Conservation (phyloP, 176 grass and related monocot genomes). For the Carex parvula region DNA sequence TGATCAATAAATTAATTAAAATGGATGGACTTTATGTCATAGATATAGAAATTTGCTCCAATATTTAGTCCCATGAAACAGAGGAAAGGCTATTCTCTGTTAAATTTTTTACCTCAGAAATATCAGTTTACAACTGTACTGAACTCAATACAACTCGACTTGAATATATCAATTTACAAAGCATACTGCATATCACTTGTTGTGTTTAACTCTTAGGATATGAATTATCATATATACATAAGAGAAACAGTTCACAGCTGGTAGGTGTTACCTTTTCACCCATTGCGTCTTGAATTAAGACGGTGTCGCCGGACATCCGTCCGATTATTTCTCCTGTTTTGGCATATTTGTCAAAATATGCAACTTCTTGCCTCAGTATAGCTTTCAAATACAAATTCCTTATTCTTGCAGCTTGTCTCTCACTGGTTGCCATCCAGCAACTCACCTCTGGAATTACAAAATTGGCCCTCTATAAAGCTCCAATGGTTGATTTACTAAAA, state of each 20-base stretch:
- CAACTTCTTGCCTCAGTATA: conserved; percentile 58
- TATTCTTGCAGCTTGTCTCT: conserved; percentile 59
- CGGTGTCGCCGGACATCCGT: conserved; percentile 68
- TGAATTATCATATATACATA: not conserved
- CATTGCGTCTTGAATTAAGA: conserved; percentile 85
- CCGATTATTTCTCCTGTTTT: conserved; percentile 60
- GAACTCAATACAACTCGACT: no score
- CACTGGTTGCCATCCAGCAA: conserved; percentile 73
- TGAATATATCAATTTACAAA: no score
- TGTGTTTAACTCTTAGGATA: not conserved
- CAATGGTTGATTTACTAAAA: not conserved
- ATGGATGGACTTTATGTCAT: no score
- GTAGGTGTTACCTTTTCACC: conserved; percentile 48
- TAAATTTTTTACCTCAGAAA: no score
- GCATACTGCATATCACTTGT: no score
- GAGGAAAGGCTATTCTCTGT: no score
- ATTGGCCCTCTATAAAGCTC: not conserved
- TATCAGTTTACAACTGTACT: no score
- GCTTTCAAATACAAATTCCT: conserved; percentile 48
- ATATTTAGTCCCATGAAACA: no score
- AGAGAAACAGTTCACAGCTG: not conserved
- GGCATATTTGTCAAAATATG: conserved; percentile 52
- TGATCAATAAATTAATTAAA: not conserved
- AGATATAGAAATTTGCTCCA: no score
- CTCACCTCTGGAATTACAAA: conserved; percentile 46